These are phyloP conservation scores for Euphorbia lathyris DNA, from an alignment of 345 rosid genomes.

Conservation along the genomic window DNA sequence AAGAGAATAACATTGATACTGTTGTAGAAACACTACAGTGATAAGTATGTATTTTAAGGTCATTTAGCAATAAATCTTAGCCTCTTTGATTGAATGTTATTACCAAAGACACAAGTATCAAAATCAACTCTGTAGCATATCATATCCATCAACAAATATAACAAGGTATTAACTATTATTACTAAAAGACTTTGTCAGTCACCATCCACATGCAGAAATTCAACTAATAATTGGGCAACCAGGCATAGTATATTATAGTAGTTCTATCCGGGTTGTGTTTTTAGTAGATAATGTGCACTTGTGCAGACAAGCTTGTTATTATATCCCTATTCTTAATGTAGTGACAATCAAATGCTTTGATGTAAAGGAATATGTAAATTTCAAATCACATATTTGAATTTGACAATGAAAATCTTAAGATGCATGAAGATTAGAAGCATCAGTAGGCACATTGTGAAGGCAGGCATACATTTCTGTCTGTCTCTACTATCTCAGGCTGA, in stretches of 20 bases:
- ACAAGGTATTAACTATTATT: no score
- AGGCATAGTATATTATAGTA: background rate
- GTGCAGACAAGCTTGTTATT: background rate
- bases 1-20: no score
- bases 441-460: slow-evolving; percentile 20
- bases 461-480: slow-evolving; percentile 34
- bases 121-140: background rate
- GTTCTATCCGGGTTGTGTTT: background rate
- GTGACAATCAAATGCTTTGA: background rate
- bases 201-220: background rate
- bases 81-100: background rate
- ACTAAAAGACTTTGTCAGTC: background rate
- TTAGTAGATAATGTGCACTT: background rate
- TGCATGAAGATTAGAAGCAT: slow-evolving; percentile 5
- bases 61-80: background rate
- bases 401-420: slow-evolving; percentile 3
- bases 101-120: background rate
- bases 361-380: slow-evolving; percentile 1
- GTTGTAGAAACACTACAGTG: background rate
- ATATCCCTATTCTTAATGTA: background rate
- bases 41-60: background rate
- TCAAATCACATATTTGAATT: background rate
- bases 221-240: background rate
- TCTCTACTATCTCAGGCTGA: slow-evolving; percentile 32
- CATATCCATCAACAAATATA: slow-evolving; percentile 5